Conservation (phyloP, 441 rosid species). For the Adansonia rubrostipa region DNA sequence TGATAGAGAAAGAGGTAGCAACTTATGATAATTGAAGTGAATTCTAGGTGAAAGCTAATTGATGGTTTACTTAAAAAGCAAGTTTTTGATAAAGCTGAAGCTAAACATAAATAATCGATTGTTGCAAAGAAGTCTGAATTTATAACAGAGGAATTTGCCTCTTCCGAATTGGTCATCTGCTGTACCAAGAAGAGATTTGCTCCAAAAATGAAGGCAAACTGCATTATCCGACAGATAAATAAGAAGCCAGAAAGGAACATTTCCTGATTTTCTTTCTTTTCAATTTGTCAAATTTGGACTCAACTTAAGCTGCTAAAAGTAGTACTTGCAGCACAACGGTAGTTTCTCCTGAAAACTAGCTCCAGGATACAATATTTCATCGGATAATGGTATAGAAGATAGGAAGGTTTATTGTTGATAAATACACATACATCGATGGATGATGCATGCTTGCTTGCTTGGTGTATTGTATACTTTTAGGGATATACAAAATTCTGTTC, state of each 20-base stretch:
- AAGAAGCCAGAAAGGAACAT: neutral
- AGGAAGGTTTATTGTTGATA: conserved; percentile 14
- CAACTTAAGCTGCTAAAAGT: neutral
- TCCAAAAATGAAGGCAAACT: neutral
- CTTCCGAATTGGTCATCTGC: neutral
- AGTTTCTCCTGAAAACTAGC: neutral
- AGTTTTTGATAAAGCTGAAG: too few relatives aligned
- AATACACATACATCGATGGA: conserved; percentile 16
- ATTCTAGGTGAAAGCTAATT: too few relatives aligned
- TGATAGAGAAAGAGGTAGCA: too few relatives aligned
- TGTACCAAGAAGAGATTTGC: neutral
- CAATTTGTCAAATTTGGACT: neutral
- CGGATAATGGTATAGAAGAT: conserved; percentile 1
- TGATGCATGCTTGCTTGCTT: conserved; percentile 7
- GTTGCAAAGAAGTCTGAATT: neutral
- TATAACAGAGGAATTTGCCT: neutral
- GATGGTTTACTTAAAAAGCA: too few relatives aligned
- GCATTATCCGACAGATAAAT: neutral
- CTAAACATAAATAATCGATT: neutral
- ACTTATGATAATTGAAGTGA: too few relatives aligned
- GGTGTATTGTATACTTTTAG: conserved; percentile 17
- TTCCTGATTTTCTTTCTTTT: neutral
- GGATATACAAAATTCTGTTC: conserved; percentile 43
- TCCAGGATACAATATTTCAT: conserved; percentile 21
- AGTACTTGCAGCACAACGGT: neutral